Conservation (phyloP, 768 basidiomycete species). For the Mycena olivaceomarginata region DNA sequence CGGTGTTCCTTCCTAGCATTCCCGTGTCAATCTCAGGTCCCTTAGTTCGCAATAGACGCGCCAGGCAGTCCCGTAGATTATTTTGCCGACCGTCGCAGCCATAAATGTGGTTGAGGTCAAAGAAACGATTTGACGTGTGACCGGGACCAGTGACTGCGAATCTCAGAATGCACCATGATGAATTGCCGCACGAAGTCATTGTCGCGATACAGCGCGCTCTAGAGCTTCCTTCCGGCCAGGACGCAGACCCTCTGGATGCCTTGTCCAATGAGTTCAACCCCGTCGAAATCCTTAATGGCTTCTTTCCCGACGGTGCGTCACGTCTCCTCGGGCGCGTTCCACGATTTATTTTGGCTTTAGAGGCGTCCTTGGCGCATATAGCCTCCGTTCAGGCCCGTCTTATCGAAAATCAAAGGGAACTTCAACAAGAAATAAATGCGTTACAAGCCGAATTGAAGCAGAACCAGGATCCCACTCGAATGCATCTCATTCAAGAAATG, state of each 20-base stretch:
- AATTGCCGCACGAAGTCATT: constrained; percentile 80
- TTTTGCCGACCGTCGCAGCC: constrained; percentile 55
- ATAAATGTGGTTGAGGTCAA: constrained; percentile 35
- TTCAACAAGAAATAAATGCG: constrained; percentile 83
- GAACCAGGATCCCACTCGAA: constrained; percentile 91
- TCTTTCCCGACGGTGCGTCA: constrained; percentile 86
- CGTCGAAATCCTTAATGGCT: constrained; percentile 75
- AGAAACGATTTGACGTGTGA: background rate
- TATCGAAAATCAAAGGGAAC: constrained; percentile 78
- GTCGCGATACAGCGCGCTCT: constrained; percentile 84
- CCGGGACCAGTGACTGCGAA: background rate
- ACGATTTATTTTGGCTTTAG: constrained; percentile 63
- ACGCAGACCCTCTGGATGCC: constrained; percentile 75
- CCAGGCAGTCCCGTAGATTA: constrained; percentile 82
- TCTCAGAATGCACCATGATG: constrained; percentile 61
- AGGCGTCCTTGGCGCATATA: constrained; percentile 84
- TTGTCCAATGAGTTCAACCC: constrained; percentile 76
- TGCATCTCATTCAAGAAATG: constrained; percentile 96
- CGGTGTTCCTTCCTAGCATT: constrained; percentile 82
- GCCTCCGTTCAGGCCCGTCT: constrained; percentile 83
- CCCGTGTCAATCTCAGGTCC: constrained; percentile 11
- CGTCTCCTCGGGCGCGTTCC: constrained; percentile 17
- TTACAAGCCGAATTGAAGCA: constrained; percentile 80
- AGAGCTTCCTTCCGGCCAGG: constrained; percentile 66
- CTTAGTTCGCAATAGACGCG: constrained; percentile 45